Conservation (phyloP, 2,329 filamentous ascomycete species). For the Beauveria brongniartii region DNA sequence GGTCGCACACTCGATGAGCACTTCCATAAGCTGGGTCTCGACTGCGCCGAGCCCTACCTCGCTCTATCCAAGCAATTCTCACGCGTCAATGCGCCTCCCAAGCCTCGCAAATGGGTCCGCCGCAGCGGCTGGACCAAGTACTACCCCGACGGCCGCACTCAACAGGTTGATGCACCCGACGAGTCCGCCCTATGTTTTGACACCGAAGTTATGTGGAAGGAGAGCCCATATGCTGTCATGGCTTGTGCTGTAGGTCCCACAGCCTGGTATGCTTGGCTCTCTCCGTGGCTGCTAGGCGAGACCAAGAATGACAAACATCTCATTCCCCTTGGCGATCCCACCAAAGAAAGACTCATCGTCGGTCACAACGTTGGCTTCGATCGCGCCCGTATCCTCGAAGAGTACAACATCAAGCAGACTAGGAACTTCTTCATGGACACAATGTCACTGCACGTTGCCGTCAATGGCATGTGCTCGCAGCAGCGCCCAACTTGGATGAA, state of each 20-base stretch:
- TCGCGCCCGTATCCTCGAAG: conserved; percentile 76
- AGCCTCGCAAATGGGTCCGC: conserved; percentile 63
- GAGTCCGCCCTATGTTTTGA: conserved; percentile 85
- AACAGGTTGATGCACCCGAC: conserved; percentile 66
- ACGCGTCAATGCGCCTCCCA: conserved; percentile 47
- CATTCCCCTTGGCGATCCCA: conserved; percentile 75
- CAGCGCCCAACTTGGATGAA: conserved; percentile 97
- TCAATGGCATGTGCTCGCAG: conserved; percentile 97
- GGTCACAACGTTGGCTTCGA: conserved; percentile 97
- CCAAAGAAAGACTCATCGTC: conserved; percentile 66
- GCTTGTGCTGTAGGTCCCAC: conserved; percentile 85
- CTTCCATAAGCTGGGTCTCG: conserved; percentile 79
- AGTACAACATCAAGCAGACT: conserved; percentile 78
- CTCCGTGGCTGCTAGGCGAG: conserved; percentile 86
- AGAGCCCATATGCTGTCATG: conserved; percentile 90
- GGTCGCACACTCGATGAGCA: conserved; percentile 85
- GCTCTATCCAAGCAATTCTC: conserved; percentile 68
- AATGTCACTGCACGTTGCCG: conserved; percentile 95
- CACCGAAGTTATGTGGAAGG: conserved; percentile 93
- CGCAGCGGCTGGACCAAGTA: conserved; percentile 95
- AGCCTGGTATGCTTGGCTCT: conserved; percentile 96
- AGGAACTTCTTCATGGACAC: conserved; percentile 88
- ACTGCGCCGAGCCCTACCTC: conserved; percentile 80
- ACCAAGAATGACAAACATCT: conserved; percentile 69
- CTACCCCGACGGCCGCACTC: conserved; percentile 59